These are phyloP conservation scores for Mycena olivaceomarginata DNA, from an alignment of 768 basidiomycete species.

Conservation along the genomic window DNA sequence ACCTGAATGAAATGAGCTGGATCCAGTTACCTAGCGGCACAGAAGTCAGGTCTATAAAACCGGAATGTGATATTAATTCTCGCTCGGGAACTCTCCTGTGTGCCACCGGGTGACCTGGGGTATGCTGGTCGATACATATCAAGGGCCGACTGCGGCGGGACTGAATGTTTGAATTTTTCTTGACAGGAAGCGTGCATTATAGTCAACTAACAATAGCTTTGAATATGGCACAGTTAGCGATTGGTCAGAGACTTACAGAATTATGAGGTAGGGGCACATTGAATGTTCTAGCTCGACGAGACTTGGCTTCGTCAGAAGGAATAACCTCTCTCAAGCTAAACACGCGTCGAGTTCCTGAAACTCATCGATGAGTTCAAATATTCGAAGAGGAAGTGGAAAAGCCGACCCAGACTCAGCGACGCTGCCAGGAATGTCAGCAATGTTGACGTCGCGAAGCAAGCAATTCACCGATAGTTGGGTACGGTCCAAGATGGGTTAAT, in stretches of 20 bases:
- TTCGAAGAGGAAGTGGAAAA: not conserved
- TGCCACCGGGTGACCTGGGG: constrained; percentile 56
- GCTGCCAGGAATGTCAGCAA: constrained; percentile 58
- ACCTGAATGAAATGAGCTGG: not conserved
- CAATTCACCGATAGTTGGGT: constrained; percentile 78
- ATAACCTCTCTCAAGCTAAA: constrained; percentile 89
- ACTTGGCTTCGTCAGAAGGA: constrained; percentile 73
- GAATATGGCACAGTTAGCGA: constrained; percentile 21
- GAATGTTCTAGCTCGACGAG: constrained; percentile 81
- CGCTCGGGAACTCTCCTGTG: constrained; percentile 62
- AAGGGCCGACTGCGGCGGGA: constrained; percentile 82
- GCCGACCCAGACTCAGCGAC: constrained; percentile 85
- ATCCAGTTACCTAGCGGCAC: constrained; percentile 57
- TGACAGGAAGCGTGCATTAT: constrained; percentile 94
- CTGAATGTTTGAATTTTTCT: constrained; percentile 87
- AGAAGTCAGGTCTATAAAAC: constrained; percentile 90
- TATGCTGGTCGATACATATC: constrained; percentile 82
- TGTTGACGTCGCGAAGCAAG: not conserved
- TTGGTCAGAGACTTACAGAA: constrained; percentile 69
- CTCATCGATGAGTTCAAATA: not conserved
- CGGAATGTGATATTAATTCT: constrained; percentile 90
- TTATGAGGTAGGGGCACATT: constrained; percentile 88
- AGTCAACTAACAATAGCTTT: constrained; percentile 68
- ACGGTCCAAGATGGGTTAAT: constrained; percentile 88
- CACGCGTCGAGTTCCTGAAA: constrained; percentile 76